Evolutionary conservation across 805 yeast species (phyloP), one percentile per base, ranked within the genome.

Genomic region (Tetrapisispora fleetii): DNA sequence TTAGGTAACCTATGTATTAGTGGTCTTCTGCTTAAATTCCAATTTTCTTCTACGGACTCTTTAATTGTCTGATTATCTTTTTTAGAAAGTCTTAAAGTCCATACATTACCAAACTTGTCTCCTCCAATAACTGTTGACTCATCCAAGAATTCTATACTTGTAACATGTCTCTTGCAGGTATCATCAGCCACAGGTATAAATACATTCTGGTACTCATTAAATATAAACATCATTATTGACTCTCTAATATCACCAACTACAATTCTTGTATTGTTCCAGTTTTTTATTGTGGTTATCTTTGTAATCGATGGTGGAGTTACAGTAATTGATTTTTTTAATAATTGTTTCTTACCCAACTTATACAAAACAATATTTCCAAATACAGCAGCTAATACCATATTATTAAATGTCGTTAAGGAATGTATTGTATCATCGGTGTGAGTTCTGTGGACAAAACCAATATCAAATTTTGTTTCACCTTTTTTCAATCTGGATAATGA

Each of bases 81-180:
- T n/a, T 67, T 66, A 0, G 83, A 77, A 38, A 83, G 64, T 50
- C 96, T 69, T 38, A 87, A 65, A 1, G 85, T 75, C 65, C 83
- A 80, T 0, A 89, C 43, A 56, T 83, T 86, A 0, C 98, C 97
- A 65, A 85, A 88, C 58, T 81, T 82, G 62, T 93, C 98, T 14
- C 96, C 96, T 1, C 86, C 87, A 38, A 84, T 69, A 1, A 85
- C 77, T 0, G 96, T 88, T 48, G 79, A 80, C 52, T 79, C 76
- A 61, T 93, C 98, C 5, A 93, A 65, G 53, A 78, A 67, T 2
- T 72, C 59, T 40, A 83, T 55, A 2, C 80, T 56, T 0, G 95
- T 83, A 3, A 83, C 73, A 58, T 83, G 85, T 32, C 96, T 69
- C 33, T 80, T 72, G 37, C 82, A 66, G 0, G 73, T 63, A 64